phyloP scores from a whole-genome alignment of 2,329 filamentous ascomycete species.

The Ophiognomonia clavigignenti-juglandacearum region DNA sequence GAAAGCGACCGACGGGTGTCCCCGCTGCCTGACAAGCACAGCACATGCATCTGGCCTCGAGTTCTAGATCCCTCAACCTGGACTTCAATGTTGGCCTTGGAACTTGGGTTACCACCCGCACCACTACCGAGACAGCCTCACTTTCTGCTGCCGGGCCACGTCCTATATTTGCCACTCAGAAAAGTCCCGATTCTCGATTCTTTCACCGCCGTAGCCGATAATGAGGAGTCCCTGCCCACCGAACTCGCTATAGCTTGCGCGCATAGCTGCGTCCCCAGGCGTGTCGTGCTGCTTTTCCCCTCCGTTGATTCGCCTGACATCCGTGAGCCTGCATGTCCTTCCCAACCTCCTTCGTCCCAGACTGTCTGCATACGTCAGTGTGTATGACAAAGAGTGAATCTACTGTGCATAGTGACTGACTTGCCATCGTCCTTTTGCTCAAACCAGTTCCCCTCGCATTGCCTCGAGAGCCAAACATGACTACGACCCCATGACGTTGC shows the following conservation, averaged over 20 bases:
- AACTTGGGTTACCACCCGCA: too few relatives aligned
- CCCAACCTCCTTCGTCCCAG: background rate
- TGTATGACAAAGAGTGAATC: background rate
- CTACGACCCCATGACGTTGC: background rate
- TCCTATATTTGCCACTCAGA: too few relatives aligned
- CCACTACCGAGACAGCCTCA: too few relatives aligned
- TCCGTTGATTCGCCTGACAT: background rate
- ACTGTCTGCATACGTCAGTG: background rate
- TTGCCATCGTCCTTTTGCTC: too few relatives aligned
- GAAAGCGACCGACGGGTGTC: too few relatives aligned
- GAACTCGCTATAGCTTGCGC: background rate
- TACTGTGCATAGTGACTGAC: background rate
- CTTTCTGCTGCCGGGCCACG: too few relatives aligned
- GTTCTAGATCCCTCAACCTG: too few relatives aligned
- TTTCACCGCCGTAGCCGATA: background rate
- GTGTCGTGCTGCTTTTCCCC: background rate
- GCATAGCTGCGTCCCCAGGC: background rate
- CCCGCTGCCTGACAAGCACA: too few relatives aligned
- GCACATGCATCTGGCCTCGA: too few relatives aligned
- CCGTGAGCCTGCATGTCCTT: background rate
- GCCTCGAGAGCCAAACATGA: constrained; percentile 10
- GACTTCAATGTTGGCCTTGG: too few relatives aligned
- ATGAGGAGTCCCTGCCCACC: background rate
- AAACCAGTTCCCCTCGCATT: too few relatives aligned
- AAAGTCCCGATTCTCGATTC: too few relatives aligned